These are phyloP conservation scores for Debaryomyces coudertii DNA, from an alignment of 1,139 yeast species.

Conservation along the genomic window DNA sequence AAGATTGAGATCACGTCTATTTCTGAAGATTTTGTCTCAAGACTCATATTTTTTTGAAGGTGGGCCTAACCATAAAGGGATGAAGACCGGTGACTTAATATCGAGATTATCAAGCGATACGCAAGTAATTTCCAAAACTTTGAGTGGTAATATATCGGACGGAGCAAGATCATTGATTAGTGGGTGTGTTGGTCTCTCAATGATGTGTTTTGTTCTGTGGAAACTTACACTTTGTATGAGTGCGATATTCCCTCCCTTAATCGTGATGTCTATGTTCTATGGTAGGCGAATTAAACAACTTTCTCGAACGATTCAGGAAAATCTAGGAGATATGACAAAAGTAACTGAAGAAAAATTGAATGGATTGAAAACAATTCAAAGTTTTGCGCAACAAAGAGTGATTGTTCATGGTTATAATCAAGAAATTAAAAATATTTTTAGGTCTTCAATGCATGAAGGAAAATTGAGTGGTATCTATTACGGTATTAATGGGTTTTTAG, in stretches of 20 bases:
- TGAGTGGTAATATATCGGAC: slow-evolving; percentile 89
- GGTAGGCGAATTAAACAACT: slow-evolving; percentile 79
- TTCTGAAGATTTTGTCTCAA: slow-evolving; percentile 76
- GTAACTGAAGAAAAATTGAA: slow-evolving; percentile 91
- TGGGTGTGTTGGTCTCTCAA: slow-evolving; percentile 75
- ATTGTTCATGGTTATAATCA: slow-evolving; percentile 53
- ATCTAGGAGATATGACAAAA: slow-evolving; percentile 82
- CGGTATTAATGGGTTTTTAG: slow-evolving; percentile 77
- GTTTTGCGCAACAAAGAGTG: slow-evolving; percentile 80
- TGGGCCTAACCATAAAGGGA: slow-evolving; percentile 52
- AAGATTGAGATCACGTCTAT: slow-evolving; percentile 73
- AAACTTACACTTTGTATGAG: slow-evolving; percentile 77
- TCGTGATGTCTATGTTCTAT: slow-evolving; percentile 73
- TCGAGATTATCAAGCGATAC: slow-evolving; percentile 89
- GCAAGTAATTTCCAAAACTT: slow-evolving; percentile 81
- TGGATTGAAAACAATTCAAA: slow-evolving; percentile 84
- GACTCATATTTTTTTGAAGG: slow-evolving; percentile 93
- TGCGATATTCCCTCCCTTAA: slow-evolving; percentile 78
- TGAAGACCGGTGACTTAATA: slow-evolving; percentile 90
- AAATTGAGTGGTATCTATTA: slow-evolving; percentile 73
- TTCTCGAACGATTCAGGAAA: slow-evolving; percentile 79
- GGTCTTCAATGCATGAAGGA: slow-evolving; percentile 80
- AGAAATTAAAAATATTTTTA: slow-evolving; percentile 74
- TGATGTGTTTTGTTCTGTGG: slow-evolving; percentile 89
- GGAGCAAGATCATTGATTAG: slow-evolving; percentile 82